Evolutionary conservation across 129 eudicot genomes (phyloP).

Genomic region (Arctium minus): DNA sequence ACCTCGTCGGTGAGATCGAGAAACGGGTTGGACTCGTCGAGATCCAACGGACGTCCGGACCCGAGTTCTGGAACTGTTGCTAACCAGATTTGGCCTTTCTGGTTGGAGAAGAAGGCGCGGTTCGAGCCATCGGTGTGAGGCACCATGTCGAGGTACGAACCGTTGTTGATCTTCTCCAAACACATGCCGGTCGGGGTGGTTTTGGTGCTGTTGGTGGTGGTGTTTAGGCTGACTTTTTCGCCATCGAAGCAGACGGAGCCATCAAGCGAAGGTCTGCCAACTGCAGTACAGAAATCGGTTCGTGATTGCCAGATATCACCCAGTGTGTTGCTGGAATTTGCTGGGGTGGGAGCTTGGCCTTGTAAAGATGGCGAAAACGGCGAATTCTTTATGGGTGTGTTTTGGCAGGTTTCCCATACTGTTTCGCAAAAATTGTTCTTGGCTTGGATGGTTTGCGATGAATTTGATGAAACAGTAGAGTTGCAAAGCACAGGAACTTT

Average conservation of each 20-base stretch:
- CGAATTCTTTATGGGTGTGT: conserved; percentile 49
- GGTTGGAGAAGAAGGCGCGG: conserved; percentile 75
- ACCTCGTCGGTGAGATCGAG: conserved; percentile 73
- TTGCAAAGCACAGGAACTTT: conserved; percentile 72
- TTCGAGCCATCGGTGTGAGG: conserved; percentile 77
- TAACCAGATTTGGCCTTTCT: conserved; percentile 75
- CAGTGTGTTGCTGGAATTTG: conserved; percentile 51
- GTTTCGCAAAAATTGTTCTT: conserved; percentile 41
- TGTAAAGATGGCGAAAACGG: conserved; percentile 63
- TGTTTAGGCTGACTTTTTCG: conserved; percentile 37
- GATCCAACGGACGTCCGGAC: conserved; percentile 51
- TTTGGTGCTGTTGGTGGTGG: conserved; percentile 30
- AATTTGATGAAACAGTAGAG: conserved; percentile 45
- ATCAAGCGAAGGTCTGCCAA: conserved; percentile 55
- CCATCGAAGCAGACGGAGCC: conserved; percentile 59
- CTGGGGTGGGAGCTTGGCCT: conserved; percentile 42
- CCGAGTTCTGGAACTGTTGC: conserved; percentile 63
- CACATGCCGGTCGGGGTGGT: conserved; percentile 64
- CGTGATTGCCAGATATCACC: conserved; percentile 61
- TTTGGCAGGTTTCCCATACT: conserved; percentile 76
- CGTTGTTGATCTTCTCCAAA: conserved; percentile 73
- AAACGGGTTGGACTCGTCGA: conserved; percentile 65
- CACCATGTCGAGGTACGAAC: conserved; percentile 65
- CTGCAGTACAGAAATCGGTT: conserved; percentile 52
- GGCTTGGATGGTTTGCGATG: conserved; percentile 34